Evolutionary conservation across 2,329 filamentous ascomycete genomes (phyloP), one percentile per base, ranked within the genome.

Genomic region (Ilyonectria destructans): DNA sequence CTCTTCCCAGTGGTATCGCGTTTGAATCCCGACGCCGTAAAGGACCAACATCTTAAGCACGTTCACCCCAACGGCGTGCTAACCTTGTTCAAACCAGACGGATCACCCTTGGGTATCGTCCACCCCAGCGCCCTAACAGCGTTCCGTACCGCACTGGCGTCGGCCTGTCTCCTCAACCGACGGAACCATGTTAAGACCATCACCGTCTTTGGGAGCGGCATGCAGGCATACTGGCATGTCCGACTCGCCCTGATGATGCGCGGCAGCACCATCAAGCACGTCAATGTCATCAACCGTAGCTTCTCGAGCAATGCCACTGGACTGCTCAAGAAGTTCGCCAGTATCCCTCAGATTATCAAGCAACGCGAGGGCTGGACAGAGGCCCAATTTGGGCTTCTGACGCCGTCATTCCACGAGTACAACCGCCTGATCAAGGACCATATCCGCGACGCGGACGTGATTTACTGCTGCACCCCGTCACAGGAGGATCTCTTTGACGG

Each of bases 191-290:
- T 97, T 48, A 91, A 92, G 77, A 93, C 91, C 15, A 78, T 98
- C 12, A 91, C 92, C 15, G 92, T 97, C 60, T 98, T 98, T 79
- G 96, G 96, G 26, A 91, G 92, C 37, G 96, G 96, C 52, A 90
- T 92, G 74, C 95, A 98, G 83, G 96, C 96, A 13, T 97, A 96
- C 83, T 98, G 95, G 95, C 96, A 98, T 79, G 90, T 97, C 49
- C 91, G 95, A 1, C 87, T 98, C 5, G 92, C 95, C 0, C 86
- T 98, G 12, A 86, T 96, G 70, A 86, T 96, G 57, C 92, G 88
- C 23, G 89, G 89, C 2, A 62, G 83, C 52, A 93, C 94, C 21
- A 91, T 97, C 74, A 91, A 91, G 74, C 89, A 92, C 66, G 88
- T 98, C 55, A 92, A 96, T 81, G 91, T 98, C 75, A 91, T 97